A percentile compares a stretch with the other conserved stretches of the same genome.
Evolutionary conservation across 139 green algal species (phyloP).

Genomic region (Chlamydomonas incerta): DNA sequence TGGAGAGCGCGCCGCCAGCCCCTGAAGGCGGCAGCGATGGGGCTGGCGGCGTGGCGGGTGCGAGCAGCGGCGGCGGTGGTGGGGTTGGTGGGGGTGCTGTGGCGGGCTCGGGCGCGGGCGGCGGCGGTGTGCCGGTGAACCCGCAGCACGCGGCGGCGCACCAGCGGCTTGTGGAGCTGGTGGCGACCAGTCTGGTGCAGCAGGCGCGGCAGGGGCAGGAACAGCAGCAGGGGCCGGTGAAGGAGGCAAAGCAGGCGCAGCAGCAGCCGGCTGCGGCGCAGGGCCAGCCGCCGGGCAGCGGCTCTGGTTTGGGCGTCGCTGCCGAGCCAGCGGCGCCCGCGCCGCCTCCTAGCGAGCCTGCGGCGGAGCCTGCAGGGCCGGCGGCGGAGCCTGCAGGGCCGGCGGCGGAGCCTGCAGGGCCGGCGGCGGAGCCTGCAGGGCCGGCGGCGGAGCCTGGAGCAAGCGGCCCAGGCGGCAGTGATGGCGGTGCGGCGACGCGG

Average conservation of each 20-base stretch:
- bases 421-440: neutral
- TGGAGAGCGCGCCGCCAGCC: constrained; percentile 4
- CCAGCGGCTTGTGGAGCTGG: constrained; percentile 41
- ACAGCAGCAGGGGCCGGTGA: too few relatives aligned
- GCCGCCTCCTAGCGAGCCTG: too few relatives aligned
- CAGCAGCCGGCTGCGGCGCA: neutral
- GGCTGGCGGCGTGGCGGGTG: neutral
- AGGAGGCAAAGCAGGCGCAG: too few relatives aligned
- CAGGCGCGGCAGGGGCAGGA: too few relatives aligned
- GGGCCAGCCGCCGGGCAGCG: too few relatives aligned
- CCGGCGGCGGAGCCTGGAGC: neutral
- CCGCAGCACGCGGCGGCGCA: constrained; percentile 17
- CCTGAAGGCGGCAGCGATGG: too few relatives aligned
- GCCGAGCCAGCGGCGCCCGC: too few relatives aligned
- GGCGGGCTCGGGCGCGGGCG: neutral
- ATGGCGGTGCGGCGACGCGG: neutral
- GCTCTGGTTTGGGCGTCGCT: too few relatives aligned
- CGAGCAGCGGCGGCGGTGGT: neutral
- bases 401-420: neutral
- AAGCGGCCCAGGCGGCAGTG: neutral
- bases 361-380: too few relatives aligned
- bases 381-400: too few relatives aligned
- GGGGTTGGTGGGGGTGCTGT: too few relatives aligned
- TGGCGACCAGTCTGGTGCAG: constrained; percentile 10
- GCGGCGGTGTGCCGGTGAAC: neutral